Base-by-base conservation (phyloP, 2,329 filamentous ascomycete genomes). In the Alternaria brassicicola region DNA sequence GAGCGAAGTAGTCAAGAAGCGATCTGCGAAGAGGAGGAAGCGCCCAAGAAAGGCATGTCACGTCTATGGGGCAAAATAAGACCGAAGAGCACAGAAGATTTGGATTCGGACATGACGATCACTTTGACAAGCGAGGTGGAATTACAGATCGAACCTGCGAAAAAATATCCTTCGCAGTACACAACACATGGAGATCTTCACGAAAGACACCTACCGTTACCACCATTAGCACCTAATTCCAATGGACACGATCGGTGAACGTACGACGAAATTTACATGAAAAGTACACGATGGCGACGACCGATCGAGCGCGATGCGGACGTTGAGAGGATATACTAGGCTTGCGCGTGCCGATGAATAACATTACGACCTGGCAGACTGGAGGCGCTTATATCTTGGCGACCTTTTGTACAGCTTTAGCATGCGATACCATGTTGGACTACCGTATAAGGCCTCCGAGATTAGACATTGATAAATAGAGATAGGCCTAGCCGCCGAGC, bases 61-160 rank as follows among this genome's bases (percentile, higher is more conserved):
- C 56, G 55, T 6, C 52, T 68, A 6, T 66, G 63, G 58, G 52
- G 61, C 9, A 70, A 67, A 41, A 48, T 63, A 3, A 45, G 19
- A 19, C 9, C 43, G 4, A 54, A 42, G 6, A 35, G 47, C 2
- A 38, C 51, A 1, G 42, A 45, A 26, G 23, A 49, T 1, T 38
- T 38, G 10, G 50, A 52, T 19, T 38, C 59, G 5, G 65, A 65
- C n/a, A 65, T 70, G 63, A 65, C 65, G 1, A 70, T 69, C 17
- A 70, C 64, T 1, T 52, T 58, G 49, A 68, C 63, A 0, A 64
- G 62, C 7, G 66, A 69, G 26, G 41, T 69, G 15, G 54, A 69
- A 26, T 41, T 66, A 1, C 59, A 64, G 9, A 59, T 59, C 19
- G 63, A 65, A 26, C 50, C 56, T 1, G 62, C 56, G 17, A 56